phyloP scores from a whole-genome alignment of 2,329 filamentous ascomycete genomes.

The Aspergillus niger region DNA sequence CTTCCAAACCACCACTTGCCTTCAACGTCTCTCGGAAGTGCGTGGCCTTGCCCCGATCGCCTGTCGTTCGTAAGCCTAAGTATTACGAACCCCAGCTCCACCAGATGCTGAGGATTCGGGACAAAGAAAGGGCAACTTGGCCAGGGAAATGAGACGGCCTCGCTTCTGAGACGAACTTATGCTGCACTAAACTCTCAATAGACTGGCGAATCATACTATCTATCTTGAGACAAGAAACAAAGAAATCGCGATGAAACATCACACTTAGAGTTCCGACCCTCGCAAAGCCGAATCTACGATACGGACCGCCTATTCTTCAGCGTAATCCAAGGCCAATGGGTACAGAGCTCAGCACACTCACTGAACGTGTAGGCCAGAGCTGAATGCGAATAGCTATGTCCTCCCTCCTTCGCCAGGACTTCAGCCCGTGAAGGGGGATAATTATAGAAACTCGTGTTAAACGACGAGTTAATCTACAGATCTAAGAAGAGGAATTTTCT shows the following conservation, averaged over 20 bases:
- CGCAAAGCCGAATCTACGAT: background rate
- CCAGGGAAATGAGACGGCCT: background rate
- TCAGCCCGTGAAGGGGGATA: conserved; percentile 13
- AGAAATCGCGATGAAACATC: background rate
- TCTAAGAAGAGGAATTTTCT: conserved; percentile 1
- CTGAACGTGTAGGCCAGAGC: background rate
- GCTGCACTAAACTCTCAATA: background rate
- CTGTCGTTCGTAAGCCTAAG: background rate
- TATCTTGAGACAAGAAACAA: background rate
- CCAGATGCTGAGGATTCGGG: background rate
- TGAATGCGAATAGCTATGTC: conserved; percentile 11
- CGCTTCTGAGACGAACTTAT: background rate
- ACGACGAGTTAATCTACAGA: conserved; percentile 4
- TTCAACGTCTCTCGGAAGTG: background rate
- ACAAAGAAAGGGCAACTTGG: background rate
- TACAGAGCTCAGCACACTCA: background rate
- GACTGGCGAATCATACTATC: background rate
- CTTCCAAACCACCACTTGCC: background rate
- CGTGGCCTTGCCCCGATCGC: background rate
- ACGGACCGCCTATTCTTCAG: background rate
- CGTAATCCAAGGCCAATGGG: background rate
- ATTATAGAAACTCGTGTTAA: conserved; percentile 21
- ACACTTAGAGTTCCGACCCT: background rate
- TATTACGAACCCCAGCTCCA: background rate
- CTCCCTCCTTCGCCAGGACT: background rate